phyloP scores from a whole-genome alignment of 768 basidiomycete species.

The Hebeloma cylindrosporum region DNA sequence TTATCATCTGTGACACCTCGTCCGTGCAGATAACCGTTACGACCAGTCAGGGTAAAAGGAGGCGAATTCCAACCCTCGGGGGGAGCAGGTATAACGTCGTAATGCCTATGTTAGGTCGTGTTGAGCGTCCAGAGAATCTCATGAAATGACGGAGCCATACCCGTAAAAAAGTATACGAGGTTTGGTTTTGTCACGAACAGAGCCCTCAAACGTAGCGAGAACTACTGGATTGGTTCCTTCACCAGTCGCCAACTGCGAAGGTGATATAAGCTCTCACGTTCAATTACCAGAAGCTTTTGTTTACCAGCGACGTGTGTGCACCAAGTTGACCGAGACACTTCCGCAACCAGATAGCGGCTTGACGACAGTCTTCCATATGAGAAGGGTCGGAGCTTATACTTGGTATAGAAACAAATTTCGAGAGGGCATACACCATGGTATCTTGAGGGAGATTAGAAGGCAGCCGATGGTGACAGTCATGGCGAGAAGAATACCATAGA shows the following conservation, averaged over 20 bases:
- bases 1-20: conserved; percentile 94
- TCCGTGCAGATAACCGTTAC: conserved; percentile 89
- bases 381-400: conserved; percentile 72
- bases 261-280: neutral
- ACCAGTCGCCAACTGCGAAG: conserved; percentile 65
- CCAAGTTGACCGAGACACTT: conserved; percentile 88
- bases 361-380: conserved; percentile 85
- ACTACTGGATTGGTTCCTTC: conserved; percentile 86
- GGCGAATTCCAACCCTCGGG: conserved; percentile 75
- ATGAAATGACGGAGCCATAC: conserved; percentile 34
- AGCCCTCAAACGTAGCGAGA: conserved; percentile 81
- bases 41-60: conserved; percentile 79
- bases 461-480: neutral
- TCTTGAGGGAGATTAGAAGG: conserved; percentile 40
- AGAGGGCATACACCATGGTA: conserved; percentile 74
- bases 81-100: conserved; percentile 91
- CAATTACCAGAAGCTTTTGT: conserved; percentile 17
- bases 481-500: conserved; percentile 20
- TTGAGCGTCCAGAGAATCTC: neutral
- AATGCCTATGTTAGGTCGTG: conserved; percentile 77
- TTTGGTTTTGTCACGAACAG: conserved; percentile 54
- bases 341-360: conserved; percentile 90
- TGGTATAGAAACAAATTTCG: conserved; percentile 84
- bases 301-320: conserved; percentile 73
- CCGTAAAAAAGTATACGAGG: conserved; percentile 91